These are phyloP conservation scores for Cryptococcus hybrid DNA, from an alignment of 1,284 basidiomycete genomes.

Conservation along the genomic window DNA sequence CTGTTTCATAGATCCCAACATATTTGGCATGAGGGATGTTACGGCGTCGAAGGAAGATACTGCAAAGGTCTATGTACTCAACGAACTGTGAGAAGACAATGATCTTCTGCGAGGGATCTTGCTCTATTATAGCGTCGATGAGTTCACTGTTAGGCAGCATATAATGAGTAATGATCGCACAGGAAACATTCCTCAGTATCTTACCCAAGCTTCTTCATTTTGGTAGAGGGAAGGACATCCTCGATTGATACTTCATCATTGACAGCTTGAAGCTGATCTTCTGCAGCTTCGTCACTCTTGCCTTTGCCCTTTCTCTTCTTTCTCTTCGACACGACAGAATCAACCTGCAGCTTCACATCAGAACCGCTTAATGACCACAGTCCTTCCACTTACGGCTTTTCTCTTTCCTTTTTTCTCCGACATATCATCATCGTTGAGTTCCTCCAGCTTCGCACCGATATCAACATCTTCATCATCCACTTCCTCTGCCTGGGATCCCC, in stretches of 20 bases:
- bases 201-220: constrained; percentile 41
- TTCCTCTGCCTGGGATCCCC: constrained; percentile 51
- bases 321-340: neutral
- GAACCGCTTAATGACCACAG: neutral
- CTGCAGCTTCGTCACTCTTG: constrained; percentile 57
- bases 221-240: constrained; percentile 34
- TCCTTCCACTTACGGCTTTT: constrained; percentile 21
- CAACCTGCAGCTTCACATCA: neutral
- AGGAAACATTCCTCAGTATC: constrained; percentile 1
- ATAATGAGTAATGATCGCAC: neutral
- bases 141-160: constrained; percentile 18
- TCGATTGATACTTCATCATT: constrained; percentile 16
- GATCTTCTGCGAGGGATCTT: constrained; percentile 31
- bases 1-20: constrained; percentile 45
- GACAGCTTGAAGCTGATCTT: constrained; percentile 4
- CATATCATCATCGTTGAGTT: constrained; percentile 3
- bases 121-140: constrained; percentile 24
- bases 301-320: constrained; percentile 10
- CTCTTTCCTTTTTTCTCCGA: constrained; percentile 25
- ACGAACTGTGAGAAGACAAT: constrained; percentile 47
- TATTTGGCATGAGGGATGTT: constrained; percentile 35
- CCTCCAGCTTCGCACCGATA: constrained; percentile 36
- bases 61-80: constrained; percentile 39
- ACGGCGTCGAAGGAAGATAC: constrained; percentile 24
- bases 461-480: constrained; percentile 9